Base-by-base conservation (phyloP, 345 rosid species). In the Hibiscus syriacus region DNA sequence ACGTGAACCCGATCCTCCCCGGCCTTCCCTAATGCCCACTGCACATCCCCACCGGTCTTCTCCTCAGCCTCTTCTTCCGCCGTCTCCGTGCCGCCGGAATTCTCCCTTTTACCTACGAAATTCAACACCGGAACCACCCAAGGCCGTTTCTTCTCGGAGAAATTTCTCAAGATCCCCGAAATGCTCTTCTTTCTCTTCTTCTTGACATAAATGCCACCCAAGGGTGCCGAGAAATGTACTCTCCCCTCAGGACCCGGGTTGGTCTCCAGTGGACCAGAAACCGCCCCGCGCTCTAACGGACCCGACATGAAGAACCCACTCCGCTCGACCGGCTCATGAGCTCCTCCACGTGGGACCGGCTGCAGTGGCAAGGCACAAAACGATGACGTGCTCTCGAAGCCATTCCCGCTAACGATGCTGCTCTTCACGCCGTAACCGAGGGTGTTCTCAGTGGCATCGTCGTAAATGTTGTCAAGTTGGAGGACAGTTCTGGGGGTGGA, bases 1-100 rank as follows among this genome's bases (percentile, higher is more conserved):
- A 93, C 87, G 25, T 93, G 98, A 32, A 93, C 98, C 54, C 97
- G 86, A 56, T 93, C 98, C 86, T 93, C 98, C 5, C 98, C 98
- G 0, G 98, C 97, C 79, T 93, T 93, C 27, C 94, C 98, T 74
- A 89, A 74, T 65, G 97, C 97, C 98, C 98, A 93, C 78, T 93
- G 94, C 56, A 93, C 89, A 72, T 85, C 85, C 3, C 80, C 81
- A 78, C 82, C 85, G 56, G 69, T 70, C 41, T 55, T 78, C 41
- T 66, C 75, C 56, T 70, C 78, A 20, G 57, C 61, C 65, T 52
- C n/a, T n/a, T n/a, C 80, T 20, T 46, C 67, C 9, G 43, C 66
- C 4, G 48, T 58, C 58, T 50, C 74, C 23, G 71, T 38, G 25
- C 54, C 77, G 48, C 59, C 74, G 11, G 69, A 71, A 49, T 71